Evolutionary conservation across 176 grass and related monocot species (phyloP), one percentile per base, ranked within the genome.

Genomic region (Zea luxurians): DNA sequence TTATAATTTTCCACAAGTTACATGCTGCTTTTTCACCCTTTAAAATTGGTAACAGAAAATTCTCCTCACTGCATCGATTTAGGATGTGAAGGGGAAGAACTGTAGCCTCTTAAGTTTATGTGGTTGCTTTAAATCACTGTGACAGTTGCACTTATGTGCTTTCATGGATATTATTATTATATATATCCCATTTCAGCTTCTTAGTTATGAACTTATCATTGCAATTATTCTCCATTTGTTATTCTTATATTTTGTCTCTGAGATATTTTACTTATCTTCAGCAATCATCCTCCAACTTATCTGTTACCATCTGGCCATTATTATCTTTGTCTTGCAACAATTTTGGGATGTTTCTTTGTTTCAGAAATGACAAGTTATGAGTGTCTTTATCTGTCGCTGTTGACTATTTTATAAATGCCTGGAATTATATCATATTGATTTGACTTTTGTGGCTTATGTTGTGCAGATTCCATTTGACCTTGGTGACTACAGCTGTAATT

Each of bases 391-490:
- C 5, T 76, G 34, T 64, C 10, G 8, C 36, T 8, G 16, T 72
- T 5, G 21, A 20, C 34, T 59, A 10, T 71, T 13, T 53, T 65
- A 1, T 78, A 13, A 70, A 3, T 16, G 34, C 9, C 17, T 10
- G 3, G 12, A 76, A 13, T 18, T 49, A 48, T 17, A 46, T 9
- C 36, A 12, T 72, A 4, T 37, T 54, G 12, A 69, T 37, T 79
- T 45, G 62, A 74, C 35, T 82, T 71, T 40, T 52, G 37, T 80
- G 2, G 61, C 13, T 74, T 66, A 20, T 86, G 37, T 59, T 66
- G 40, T 85, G 75, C 89, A 94, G 89, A 74, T 89, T 95, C 73
- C 92, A 91, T 91, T 84, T 91, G 71, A 95, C 92, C n/a, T 78
- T 95, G 83, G 78, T 95, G 15, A 61, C 73, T 18, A 91, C 92